phyloP scores from a whole-genome alignment of 1,139 yeast genomes.

The Suhomyces taliae region DNA sequence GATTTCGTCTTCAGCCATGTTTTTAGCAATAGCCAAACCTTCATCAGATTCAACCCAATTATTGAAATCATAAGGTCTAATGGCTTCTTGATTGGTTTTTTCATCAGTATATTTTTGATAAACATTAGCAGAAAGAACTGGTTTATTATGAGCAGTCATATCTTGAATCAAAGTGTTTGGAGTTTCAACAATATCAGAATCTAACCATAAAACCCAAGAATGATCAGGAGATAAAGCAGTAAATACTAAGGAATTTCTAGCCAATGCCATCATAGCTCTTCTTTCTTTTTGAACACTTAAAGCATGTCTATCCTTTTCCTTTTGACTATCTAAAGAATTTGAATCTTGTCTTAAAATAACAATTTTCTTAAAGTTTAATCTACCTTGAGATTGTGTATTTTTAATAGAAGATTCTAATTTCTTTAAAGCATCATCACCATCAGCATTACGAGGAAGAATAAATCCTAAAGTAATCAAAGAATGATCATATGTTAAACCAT shows the following conservation, averaged over 20 bases:
- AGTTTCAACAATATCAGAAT: constrained; percentile 89
- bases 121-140: constrained; percentile 88
- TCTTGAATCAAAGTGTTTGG: constrained; percentile 83
- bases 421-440: constrained; percentile 77
- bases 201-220: constrained; percentile 95
- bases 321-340: constrained; percentile 63
- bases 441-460: constrained; percentile 76
- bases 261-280: constrained; percentile 87
- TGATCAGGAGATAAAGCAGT: constrained; percentile 89
- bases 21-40: constrained; percentile 71
- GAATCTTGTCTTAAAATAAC: constrained; percentile 91
- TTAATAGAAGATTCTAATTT: constrained; percentile 73
- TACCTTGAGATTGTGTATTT: constrained; percentile 48
- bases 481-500: constrained; percentile 77
- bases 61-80: constrained; percentile 91
- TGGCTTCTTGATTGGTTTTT: constrained; percentile 53
- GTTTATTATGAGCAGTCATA: constrained; percentile 80
- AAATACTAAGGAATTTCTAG: constrained; percentile 86
- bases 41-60: constrained; percentile 95
- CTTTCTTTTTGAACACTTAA: constrained; percentile 84
- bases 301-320: constrained; percentile 74
- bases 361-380: constrained; percentile 68
- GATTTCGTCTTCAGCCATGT: constrained; percentile 82
- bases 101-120: constrained; percentile 75
- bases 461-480: constrained; percentile 84